Conservation (phyloP, 176 grass and related monocot genomes). For the Secale cereale region DNA sequence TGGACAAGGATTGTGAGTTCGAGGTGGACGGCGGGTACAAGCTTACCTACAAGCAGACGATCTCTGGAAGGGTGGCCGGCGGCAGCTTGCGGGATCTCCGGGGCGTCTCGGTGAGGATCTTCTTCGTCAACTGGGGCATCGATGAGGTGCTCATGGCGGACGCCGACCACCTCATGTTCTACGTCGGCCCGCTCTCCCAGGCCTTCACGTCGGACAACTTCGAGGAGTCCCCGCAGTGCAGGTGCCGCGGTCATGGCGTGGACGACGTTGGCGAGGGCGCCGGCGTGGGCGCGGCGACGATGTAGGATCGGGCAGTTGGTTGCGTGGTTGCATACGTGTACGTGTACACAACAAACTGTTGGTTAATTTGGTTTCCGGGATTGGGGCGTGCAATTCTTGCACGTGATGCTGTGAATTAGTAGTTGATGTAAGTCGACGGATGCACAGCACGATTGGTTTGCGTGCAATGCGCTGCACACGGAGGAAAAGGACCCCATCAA, state of each 20-base stretch:
- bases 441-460: not conserved
- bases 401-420: not conserved
- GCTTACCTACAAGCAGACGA: constrained; percentile 39
- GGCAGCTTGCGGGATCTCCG: constrained; percentile 34
- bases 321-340: not conserved
- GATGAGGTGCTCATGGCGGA: constrained; percentile 34
- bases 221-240: constrained; percentile 42
- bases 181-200: constrained; percentile 55
- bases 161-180: constrained; percentile 44
- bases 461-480: not conserved
- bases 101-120: constrained; percentile 49
- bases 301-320: constrained; percentile 11
- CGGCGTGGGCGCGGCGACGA: not conserved
- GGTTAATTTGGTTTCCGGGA: not conserved
- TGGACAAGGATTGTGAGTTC: constrained; percentile 48
- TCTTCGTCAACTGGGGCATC: constrained; percentile 48
- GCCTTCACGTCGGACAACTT: constrained; percentile 43
- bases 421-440: not conserved
- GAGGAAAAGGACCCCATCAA: not conserved
- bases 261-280: not conserved
- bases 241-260: not conserved
- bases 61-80: constrained; percentile 36
- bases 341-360: not conserved
- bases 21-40: constrained; percentile 39
- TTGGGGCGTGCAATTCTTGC: not conserved